These are phyloP conservation scores for Harrya chromipes DNA, from an alignment of 768 basidiomycete genomes.

Conservation along the genomic window DNA sequence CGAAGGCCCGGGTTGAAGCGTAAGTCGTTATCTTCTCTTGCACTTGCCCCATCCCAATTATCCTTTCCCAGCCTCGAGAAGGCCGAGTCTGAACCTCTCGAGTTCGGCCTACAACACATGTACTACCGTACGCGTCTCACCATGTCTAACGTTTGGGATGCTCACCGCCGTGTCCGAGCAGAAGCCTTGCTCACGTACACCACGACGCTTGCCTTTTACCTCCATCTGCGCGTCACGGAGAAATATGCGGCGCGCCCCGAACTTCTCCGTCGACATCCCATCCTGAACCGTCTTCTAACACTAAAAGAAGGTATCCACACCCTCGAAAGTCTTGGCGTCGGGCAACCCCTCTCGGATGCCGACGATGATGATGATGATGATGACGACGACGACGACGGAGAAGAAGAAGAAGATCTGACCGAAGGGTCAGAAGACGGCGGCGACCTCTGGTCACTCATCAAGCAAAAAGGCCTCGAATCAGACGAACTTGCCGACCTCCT, in stretches of 20 bases:
- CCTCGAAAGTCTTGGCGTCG: conserved; percentile 84
- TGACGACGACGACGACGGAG: conserved; percentile 35
- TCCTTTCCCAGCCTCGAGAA: conserved; percentile 43
- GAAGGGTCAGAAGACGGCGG: conserved; percentile 41
- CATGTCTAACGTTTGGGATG: background rate
- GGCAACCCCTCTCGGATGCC: conserved; percentile 46
- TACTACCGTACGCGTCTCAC: conserved; percentile 75
- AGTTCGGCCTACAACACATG: conserved; percentile 71
- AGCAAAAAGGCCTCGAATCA: conserved; percentile 36
- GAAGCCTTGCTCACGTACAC: conserved; percentile 90
- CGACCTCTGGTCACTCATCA: conserved; percentile 42
- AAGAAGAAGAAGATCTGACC: conserved; percentile 31
- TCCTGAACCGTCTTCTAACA: conserved; percentile 70
- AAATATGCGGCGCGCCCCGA: conserved; percentile 61
- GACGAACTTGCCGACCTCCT: conserved; percentile 57
- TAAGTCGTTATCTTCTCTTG: conserved; percentile 31
- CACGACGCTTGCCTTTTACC: conserved; percentile 87
- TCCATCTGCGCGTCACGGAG: conserved; percentile 74
- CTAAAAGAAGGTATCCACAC: conserved; percentile 80
- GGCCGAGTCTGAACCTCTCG: conserved; percentile 48
- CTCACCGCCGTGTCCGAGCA: conserved; percentile 30
- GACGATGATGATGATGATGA: conserved; percentile 42
- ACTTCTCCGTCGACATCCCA: conserved; percentile 64
- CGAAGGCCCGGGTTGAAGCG: conserved; percentile 53
- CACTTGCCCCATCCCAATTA: background rate